Conservation (phyloP, 352 stramenopile genomes). For the Phytophthora tentaculata region DNA sequence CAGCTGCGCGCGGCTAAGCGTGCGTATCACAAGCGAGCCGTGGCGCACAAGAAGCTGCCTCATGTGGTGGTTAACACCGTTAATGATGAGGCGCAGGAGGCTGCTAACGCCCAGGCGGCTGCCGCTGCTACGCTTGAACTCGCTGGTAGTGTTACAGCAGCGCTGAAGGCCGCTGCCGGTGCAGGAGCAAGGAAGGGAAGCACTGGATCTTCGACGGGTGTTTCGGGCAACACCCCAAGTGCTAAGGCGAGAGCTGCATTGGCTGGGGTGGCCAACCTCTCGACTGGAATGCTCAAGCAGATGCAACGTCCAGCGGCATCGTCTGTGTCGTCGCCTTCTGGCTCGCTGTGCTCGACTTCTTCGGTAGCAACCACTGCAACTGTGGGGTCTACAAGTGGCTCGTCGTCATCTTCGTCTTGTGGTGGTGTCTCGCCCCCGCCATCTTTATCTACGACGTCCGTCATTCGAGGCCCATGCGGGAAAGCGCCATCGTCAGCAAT, state of each 20-base stretch:
- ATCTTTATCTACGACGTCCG: slow-evolving; percentile 27
- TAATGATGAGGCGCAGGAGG: slow-evolving; percentile 43
- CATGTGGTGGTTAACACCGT: slow-evolving; percentile 51
- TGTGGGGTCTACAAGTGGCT: slow-evolving; percentile 38
- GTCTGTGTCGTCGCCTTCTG: slow-evolving; percentile 31
- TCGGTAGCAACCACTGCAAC: slow-evolving; percentile 30
- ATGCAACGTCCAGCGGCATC: slow-evolving; percentile 22
- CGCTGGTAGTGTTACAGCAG: slow-evolving; percentile 36
- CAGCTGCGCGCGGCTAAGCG: slow-evolving; percentile 81
- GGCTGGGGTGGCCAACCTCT: slow-evolving; percentile 22
- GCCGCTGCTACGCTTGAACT: slow-evolving; percentile 43
- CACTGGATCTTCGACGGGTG: slow-evolving; percentile 3
- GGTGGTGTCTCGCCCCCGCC: slow-evolving; percentile 29
- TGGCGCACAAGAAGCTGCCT: slow-evolving; percentile 84
- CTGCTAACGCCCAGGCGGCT: slow-evolving; percentile 41
- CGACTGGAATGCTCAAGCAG: slow-evolving; percentile 35
- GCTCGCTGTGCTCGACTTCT: slow-evolving; percentile 33
- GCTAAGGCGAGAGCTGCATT: slow-evolving; percentile 27
- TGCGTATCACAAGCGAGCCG: slow-evolving; percentile 80
- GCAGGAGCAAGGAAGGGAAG: slow-evolving; percentile 27
- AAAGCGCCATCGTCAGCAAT: slow-evolving; percentile 53
- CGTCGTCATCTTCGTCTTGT: slow-evolving; percentile 37
- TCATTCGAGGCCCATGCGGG: slow-evolving; percentile 51
- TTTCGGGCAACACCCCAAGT: slow-evolving; percentile 9
- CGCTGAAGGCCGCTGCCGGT: slow-evolving; percentile 29